Base-by-base conservation (phyloP, 2,329 filamentous ascomycete species). In the Ophiostoma ips region DNA sequence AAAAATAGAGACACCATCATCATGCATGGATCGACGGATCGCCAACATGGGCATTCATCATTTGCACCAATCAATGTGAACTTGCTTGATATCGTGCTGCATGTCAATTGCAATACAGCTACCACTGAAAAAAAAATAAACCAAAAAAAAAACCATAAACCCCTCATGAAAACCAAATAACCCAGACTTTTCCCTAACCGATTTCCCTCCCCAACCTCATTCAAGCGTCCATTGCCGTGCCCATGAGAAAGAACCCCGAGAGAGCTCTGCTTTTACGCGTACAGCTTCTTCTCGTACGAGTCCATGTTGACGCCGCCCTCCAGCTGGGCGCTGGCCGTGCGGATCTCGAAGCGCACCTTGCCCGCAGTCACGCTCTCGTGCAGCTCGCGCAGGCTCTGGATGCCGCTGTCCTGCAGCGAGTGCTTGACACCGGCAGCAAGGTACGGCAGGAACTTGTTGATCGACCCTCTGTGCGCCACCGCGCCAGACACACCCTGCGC, bases 221-320 rank as follows among this genome's bases (percentile, higher is more conserved):
- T 13, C 24, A 16, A 18, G 28, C 41, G 18, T 43, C 9, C 6
- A 37, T 30, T 13, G 16, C n/a, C 34, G 13, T 24, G 15, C 18
- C 18, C 24, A 35, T 10, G n/a, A 36, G n/a, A n/a, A n/a, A n/a
- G n/a, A n/a, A n/a, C n/a, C n/a, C n/a, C n/a, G n/a, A n/a, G n/a
- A n/a, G n/a, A 21, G 21, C 21, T 18, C 34, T 19, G n/a, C 36
- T 31, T 38, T 52, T 48, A 95, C 61, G 88, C 87, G 70, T 94
- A 98, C 58, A 98, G 84, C 79, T 96, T 98, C 84, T 98, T 98
- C 76, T 96, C 92, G 66, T 94, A 96, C 65, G 87, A 90, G 73
- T 96, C 88, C 76, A 98, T 88, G 71, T 96, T 94, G 55, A 98
- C 89, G 64, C 90, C 92, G 57, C 92, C 92, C 75, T 98, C 92